These are phyloP conservation scores for Linaria vulgaris DNA, from an alignment of 257 asterid genomes.

Conservation along the genomic window DNA sequence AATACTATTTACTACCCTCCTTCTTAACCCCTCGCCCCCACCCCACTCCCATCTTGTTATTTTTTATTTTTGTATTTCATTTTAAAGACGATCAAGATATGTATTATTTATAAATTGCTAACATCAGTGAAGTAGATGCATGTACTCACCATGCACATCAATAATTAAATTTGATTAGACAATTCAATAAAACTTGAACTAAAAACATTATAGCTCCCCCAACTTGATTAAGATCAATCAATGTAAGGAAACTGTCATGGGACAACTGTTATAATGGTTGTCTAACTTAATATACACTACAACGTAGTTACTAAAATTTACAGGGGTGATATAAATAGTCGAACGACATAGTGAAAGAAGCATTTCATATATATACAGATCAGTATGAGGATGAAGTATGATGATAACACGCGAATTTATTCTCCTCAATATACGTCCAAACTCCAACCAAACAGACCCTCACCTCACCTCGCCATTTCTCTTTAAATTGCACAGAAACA, in stretches of 20 bases:
- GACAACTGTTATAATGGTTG: conserved; percentile 20
- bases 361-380: background rate
- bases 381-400: background rate
- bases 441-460: conserved; percentile 35
- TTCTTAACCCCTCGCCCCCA: background rate
- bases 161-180: conserved; percentile 23
- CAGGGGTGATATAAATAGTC: background rate
- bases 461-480: conserved; percentile 19
- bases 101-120: no score
- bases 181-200: conserved; percentile 20
- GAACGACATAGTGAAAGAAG: background rate
- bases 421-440: conserved; percentile 29
- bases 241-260: conserved; percentile 26
- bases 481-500: conserved; percentile 38
- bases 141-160: conserved; percentile 16
- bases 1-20: conserved; percentile 24
- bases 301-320: background rate
- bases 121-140: background rate
- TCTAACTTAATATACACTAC: background rate
- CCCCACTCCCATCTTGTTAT: no score
- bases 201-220: conserved; percentile 20
- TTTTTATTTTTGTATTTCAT: background rate
- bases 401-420: conserved; percentile 18
- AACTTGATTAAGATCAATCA: conserved; percentile 27
- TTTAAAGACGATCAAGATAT: no score